These are phyloP conservation scores for Nyssa sinensis DNA, from an alignment of 148 eudicot species.

Conservation along the genomic window DNA sequence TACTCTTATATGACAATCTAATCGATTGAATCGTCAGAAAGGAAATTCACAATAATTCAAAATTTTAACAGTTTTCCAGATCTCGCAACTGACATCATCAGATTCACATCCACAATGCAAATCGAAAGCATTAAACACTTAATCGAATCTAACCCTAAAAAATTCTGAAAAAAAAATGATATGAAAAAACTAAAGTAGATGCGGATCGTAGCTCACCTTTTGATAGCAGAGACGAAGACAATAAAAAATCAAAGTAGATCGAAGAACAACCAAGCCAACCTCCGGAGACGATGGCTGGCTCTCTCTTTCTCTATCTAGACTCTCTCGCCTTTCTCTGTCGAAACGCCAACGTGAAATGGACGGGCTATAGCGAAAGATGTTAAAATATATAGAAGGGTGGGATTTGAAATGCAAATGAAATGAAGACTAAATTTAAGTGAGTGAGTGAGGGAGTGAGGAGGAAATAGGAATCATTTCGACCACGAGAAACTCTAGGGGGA, in stretches of 20 bases:
- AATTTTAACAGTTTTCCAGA: background rate
- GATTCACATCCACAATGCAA: background rate
- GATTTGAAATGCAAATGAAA: slow-evolving; percentile 21
- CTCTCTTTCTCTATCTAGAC: slow-evolving; percentile 3
- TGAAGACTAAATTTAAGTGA: slow-evolving; percentile 2
- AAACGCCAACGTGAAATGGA: background rate
- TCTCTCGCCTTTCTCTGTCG: background rate
- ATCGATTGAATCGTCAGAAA: background rate
- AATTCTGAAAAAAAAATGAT: too few relatives aligned
- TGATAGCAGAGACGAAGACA: background rate
- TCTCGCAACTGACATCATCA: background rate
- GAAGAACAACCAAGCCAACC: slow-evolving; percentile 9
- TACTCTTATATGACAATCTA: background rate
- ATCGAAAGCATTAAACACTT: slow-evolving; percentile 7
- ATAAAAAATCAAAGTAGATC: background rate
- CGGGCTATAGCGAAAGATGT: background rate
- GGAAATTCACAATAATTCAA: background rate
- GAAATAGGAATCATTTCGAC: slow-evolving; percentile 24
- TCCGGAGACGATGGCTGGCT: background rate
- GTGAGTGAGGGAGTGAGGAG: background rate
- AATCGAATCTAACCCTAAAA: background rate
- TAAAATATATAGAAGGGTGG: background rate
- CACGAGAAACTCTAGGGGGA: slow-evolving; percentile 31
- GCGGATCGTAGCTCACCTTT: background rate
- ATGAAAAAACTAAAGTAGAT: too few relatives aligned